These are phyloP conservation scores for Mycosarcoma mackinlayi DNA, from an alignment of 1,284 basidiomycete species.

Conservation along the genomic window DNA sequence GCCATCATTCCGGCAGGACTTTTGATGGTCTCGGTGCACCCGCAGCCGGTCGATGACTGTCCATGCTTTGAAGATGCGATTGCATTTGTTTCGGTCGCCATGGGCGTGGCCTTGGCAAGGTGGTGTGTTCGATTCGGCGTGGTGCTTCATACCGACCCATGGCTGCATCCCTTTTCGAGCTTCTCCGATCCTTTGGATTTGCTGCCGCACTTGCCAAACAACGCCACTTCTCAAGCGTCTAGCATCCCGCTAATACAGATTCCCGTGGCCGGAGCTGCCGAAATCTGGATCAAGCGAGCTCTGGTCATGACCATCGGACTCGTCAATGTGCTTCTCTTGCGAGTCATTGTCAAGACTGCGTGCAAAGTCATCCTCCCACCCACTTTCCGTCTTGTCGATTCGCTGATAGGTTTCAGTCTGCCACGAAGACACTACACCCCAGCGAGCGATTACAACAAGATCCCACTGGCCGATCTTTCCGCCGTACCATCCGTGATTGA, in stretches of 20 bases:
- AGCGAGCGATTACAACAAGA: conserved; percentile 53
- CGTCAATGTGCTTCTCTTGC: conserved; percentile 80
- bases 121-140: conserved; percentile 71
- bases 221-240: background rate
- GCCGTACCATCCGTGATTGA: conserved; percentile 49
- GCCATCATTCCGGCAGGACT: conserved; percentile 77
- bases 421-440: conserved; percentile 58
- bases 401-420: conserved; percentile 55
- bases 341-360: conserved; percentile 72
- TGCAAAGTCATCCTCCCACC: conserved; percentile 57
- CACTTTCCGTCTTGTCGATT: conserved; percentile 47
- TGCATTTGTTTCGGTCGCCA: conserved; percentile 84
- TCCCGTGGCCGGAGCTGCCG: conserved; percentile 14
- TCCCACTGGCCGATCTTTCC: conserved; percentile 43
- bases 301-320: conserved; percentile 73
- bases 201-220: no score
- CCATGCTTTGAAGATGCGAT: conserved; percentile 99
- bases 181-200: background rate
- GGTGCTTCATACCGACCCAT: conserved; percentile 23
- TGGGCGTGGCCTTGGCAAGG: conserved; percentile 79
- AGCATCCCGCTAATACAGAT: conserved; percentile 28
- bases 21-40: conserved; percentile 83
- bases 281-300: conserved; percentile 20
- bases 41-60: conserved; percentile 87
- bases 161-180: conserved; percentile 22